Base-by-base conservation (phyloP, 495 filamentous ascomycete genomes). In the Acidiella bohemica region DNA sequence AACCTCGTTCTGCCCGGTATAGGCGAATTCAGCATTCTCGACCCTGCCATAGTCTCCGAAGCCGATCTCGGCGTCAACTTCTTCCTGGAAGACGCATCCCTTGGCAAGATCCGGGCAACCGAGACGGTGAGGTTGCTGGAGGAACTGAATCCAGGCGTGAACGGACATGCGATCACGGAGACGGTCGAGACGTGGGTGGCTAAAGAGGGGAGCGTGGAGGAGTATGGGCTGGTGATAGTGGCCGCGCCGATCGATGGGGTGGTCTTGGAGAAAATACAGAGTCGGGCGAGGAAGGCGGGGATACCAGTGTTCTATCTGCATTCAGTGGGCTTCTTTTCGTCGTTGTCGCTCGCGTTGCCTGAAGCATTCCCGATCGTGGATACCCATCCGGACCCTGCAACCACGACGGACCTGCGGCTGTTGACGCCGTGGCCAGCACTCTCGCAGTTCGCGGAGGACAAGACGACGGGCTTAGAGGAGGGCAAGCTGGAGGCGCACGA, bases 121-220 rank as follows among this genome's bases (percentile, higher is more conserved):
- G 73, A 80, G 49, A 75, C 77, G 24, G 80, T 80, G 38, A 75
- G 72, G 41, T 65, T 86, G 32, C 62, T 99, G 39, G 68, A 72
- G 50, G 90, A 99, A 64, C 63, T 99, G 33, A 99, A 99, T 56
- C 90, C 90, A n/a, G 92, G 96, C 53, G 88, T 93, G 12, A 61
- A 83, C 32, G 87, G 86, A 16, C 56, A 69, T 41, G 77, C 55
- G 55, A 63, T 67, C 59, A 59, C 55, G 44, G 66, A 64, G 53
- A 39, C 63, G 57, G 50, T 70, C 12, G 58, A 67, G n/a, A 37
- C 47, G 5, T 56, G 63, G 39, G 31, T 62, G 29, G 22, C 51
- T 1, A 34, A 56, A 12, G 48, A 50, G 16, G 53, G 63, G 21
- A 59, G 72, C 51, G 53, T 79, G 40, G 41, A 60, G 53, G 62